Conservation (phyloP, 352 stramenopile species). For the Globisporangium okanoganense region DNA sequence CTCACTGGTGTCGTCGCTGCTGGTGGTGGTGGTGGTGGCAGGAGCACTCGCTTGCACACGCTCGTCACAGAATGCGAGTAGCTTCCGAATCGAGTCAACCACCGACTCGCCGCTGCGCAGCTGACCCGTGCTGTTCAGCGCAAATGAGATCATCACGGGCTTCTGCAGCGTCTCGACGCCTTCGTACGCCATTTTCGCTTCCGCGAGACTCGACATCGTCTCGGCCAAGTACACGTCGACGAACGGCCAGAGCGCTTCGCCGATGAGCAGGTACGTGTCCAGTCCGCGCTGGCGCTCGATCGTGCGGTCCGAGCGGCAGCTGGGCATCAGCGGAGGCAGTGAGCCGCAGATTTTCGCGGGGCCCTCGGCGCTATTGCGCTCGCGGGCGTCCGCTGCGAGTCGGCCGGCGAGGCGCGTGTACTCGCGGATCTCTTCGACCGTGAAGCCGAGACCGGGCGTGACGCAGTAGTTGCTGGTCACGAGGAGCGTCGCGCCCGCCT, state of each 20-base stretch:
- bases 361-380: slow-evolving; percentile 20
- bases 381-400: slow-evolving; percentile 52
- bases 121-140: slow-evolving; percentile 63
- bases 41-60: slow-evolving; percentile 9
- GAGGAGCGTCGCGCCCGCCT: slow-evolving; percentile 74
- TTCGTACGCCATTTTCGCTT: slow-evolving; percentile 82
- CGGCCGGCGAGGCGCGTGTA: slow-evolving; percentile 56
- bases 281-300: slow-evolving; percentile 66
- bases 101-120: slow-evolving; percentile 80
- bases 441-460: slow-evolving; percentile 85
- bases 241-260: slow-evolving; percentile 64
- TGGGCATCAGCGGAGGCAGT: slow-evolving; percentile 88
- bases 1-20: background rate
- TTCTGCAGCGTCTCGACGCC: slow-evolving; percentile 56
- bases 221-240: slow-evolving; percentile 86
- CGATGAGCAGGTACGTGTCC: slow-evolving; percentile 71
- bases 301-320: slow-evolving; percentile 86
- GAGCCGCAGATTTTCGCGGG: slow-evolving; percentile 74
- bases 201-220: slow-evolving; percentile 88
- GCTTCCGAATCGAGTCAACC: slow-evolving; percentile 37
- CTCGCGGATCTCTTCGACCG: slow-evolving; percentile 59
- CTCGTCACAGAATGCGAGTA: slow-evolving; percentile 34
- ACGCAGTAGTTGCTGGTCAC: slow-evolving; percentile 90
- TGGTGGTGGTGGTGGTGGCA: slow-evolving; percentile 7
- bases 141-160: slow-evolving; percentile 86